phyloP scores from a whole-genome alignment of 2,329 filamentous ascomycete species.

The Dactylellina sp. region DNA sequence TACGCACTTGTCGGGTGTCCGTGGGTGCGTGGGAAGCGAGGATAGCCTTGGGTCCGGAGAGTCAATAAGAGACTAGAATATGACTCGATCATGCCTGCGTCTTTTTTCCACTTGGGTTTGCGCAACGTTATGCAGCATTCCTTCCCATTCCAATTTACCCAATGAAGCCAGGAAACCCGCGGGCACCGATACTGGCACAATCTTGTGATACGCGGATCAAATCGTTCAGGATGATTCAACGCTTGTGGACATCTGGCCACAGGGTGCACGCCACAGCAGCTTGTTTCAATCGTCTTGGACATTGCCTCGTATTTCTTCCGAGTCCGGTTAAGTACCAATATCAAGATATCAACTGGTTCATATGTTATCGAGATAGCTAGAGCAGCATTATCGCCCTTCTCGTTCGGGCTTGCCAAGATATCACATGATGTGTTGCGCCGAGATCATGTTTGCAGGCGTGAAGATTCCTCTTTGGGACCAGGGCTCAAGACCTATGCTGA shows the following conservation, averaged over 20 bases:
- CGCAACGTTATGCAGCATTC: slow-evolving; percentile 18
- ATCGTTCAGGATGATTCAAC: no score
- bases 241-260: no score
- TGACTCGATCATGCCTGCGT: slow-evolving; percentile 6
- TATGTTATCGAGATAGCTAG: no score
- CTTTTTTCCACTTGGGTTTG: slow-evolving; percentile 11
- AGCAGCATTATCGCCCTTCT: no score
- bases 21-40: slow-evolving; percentile 36
- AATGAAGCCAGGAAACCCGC: slow-evolving; percentile 11
- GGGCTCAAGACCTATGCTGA: slow-evolving; percentile 51
- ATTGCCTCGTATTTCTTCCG: no score
- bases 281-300: no score
- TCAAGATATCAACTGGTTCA: no score
- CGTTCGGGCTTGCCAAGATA: no score
- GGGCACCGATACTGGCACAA: slow-evolving; percentile 25
- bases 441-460: slow-evolving; percentile 10
- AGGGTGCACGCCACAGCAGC: no score
- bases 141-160: background rate
- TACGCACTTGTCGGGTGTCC: slow-evolving; percentile 16
- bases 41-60: slow-evolving; percentile 11
- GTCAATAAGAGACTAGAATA: background rate
- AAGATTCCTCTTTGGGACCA: slow-evolving; percentile 24
- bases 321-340: no score
- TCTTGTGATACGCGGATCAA: slow-evolving; percentile 1
- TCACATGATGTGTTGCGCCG: slow-evolving; percentile 1